phyloP scores from a whole-genome alignment of 441 rosid genomes.

The Arabidopsis lyrata region DNA sequence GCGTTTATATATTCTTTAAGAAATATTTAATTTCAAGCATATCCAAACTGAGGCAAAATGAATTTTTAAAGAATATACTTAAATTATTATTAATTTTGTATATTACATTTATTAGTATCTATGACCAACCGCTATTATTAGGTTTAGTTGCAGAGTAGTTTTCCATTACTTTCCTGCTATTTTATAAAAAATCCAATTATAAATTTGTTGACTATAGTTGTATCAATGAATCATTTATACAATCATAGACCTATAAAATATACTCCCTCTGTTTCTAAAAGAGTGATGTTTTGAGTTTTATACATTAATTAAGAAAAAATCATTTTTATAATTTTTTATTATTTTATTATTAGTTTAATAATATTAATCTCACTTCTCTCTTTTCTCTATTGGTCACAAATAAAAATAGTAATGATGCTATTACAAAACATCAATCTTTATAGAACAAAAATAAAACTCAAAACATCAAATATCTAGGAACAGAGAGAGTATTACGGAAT shows the following conservation, averaged over 20 bases:
- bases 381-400: too few relatives aligned
- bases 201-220: conserved; percentile 27
- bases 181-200: neutral
- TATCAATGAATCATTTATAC: neutral
- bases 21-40: conserved; percentile 2
- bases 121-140: conserved; percentile 34
- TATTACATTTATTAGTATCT: conserved; percentile 23
- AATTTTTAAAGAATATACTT: neutral
- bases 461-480: too few relatives aligned
- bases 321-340: too few relatives aligned
- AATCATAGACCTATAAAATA: conserved; percentile 22
- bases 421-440: too few relatives aligned
- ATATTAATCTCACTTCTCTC: too few relatives aligned
- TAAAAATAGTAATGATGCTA: too few relatives aligned
- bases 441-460: too few relatives aligned
- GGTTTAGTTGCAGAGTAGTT: conserved; percentile 25
- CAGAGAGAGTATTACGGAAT: conserved; percentile 6
- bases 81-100: conserved; percentile 11
- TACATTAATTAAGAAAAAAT: too few relatives aligned
- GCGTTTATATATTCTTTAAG: neutral
- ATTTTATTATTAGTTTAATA: too few relatives aligned
- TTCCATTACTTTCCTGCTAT: conserved; percentile 23
- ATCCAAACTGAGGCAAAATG: conserved; percentile 12
- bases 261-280: too few relatives aligned
- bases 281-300: too few relatives aligned